Conservation (phyloP, 768 basidiomycete genomes). For the Cystobasidium onofrii region DNA sequence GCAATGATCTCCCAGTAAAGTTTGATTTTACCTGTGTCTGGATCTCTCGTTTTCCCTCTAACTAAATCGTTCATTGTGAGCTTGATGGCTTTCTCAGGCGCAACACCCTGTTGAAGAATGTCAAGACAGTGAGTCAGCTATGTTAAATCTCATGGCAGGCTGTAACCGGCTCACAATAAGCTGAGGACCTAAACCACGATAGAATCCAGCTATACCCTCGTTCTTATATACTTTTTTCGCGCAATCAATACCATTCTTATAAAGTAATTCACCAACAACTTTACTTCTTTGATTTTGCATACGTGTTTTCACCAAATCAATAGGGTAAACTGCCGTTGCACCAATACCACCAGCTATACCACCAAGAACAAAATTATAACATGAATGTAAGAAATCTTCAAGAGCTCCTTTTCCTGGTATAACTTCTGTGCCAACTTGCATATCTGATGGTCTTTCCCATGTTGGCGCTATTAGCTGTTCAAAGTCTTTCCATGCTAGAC, state of each 20-base stretch:
- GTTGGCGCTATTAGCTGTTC: constrained; percentile 83
- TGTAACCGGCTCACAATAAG: constrained; percentile 59
- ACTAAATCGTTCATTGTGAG: constrained; percentile 91
- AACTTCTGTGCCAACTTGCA: constrained; percentile 52
- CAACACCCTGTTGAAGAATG: constrained; percentile 63
- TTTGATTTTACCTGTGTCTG: constrained; percentile 88
- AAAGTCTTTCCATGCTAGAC: constrained; percentile 81
- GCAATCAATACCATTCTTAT: constrained; percentile 94
- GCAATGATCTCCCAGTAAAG: constrained; percentile 84
- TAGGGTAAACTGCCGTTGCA: constrained; percentile 96
- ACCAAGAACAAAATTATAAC: constrained; percentile 80
- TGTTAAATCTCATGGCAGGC: neutral
- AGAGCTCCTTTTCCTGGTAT: constrained; percentile 2
- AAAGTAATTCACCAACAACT: constrained; percentile 90
- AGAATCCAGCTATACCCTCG: constrained; percentile 91
- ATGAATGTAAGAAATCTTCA: constrained; percentile 55
- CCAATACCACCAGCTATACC: constrained; percentile 85
- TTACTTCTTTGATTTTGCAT: constrained; percentile 98
- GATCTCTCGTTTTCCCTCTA: constrained; percentile 73
- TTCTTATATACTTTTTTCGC: constrained; percentile 86
- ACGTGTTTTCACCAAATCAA: constrained; percentile 49
- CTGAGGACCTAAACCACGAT: constrained; percentile 90
- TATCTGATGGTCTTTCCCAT: constrained; percentile 54
- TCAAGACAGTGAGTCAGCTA: constrained; percentile 6
- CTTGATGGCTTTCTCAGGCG: constrained; percentile 96